Base-by-base conservation (phyloP, 2,329 filamentous ascomycete species). In the Arachnopeziza araneosa region DNA sequence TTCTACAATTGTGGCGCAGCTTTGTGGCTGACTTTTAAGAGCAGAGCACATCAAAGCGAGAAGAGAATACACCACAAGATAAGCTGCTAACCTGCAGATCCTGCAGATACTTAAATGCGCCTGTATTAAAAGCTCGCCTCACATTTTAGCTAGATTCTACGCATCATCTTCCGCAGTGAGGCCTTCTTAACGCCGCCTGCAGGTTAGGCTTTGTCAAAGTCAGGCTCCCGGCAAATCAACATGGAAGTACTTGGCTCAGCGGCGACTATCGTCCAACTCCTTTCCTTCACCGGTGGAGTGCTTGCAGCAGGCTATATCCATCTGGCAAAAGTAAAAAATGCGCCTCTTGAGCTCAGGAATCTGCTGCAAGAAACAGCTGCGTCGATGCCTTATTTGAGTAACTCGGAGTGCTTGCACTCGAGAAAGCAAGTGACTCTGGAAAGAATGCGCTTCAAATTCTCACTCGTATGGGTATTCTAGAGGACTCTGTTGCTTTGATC, bases 331-430 rank as follows among this genome's bases (percentile, higher is more conserved):
- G 61, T 61, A 12, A 49, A 52, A 48, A 60, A 51, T 50, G 61
- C 61, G n/a, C 61, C 61, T n/a, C n/a, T 52, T 7, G 58, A 63
- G 26, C 56, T 63, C 22, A 44, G 53, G 23, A 32, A 24, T 19
- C 55, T 63, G 19, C 52, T 63, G 12, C 55, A 53, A 22, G 61
- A 63, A 52, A 51, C 49, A 7, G 61, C 58, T 12, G 54, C 21
- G 52, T 63, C 32, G 57, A 63, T 36, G 55, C 50, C 23, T 36
- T 63, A 24, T 55, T 63, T 26, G 55, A 58, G 49, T 23, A 60
- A 36, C 26, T 63, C 32, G 36, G 17, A 12, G 36, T 44, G 36
- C 36, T 44, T 14, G 36, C 12, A 14, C 10, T 44, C 17, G 36
- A 44, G 5, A 44, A 44, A 12, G 17, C 2, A 19, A 44, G 36